Percentiles rank a stretch among this genome's conserved stretches.
Evolutionary conservation across 768 basidiomycete genomes (phyloP).

Genomic region (Tricholoma saponaceum): DNA sequence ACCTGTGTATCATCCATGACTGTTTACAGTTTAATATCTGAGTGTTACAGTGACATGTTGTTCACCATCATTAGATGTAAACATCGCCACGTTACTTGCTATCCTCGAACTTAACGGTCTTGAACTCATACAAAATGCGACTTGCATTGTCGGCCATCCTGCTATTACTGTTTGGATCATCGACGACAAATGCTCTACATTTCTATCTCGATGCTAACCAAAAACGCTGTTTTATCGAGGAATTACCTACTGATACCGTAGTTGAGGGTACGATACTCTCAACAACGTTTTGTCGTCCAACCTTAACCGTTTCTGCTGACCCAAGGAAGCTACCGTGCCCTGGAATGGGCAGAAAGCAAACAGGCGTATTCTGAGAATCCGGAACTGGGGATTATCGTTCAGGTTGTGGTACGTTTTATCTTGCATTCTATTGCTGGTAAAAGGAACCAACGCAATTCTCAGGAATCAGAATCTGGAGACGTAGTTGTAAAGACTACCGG

Average conservation of each 20-base stretch:
- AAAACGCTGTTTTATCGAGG: conserved; percentile 93
- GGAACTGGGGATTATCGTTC: conserved; percentile 83
- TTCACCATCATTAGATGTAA: background rate
- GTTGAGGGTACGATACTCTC: conserved; percentile 66
- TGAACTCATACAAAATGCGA: conserved; percentile 24
- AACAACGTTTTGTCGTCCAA: background rate
- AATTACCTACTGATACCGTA: conserved; percentile 91
- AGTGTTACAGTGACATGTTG: background rate
- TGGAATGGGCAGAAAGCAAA: conserved; percentile 81
- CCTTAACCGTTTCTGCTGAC: conserved; percentile 2
- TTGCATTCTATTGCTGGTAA: background rate
- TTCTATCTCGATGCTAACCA: conserved; percentile 96
- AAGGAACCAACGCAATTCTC: conserved; percentile 1
- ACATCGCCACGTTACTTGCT: background rate
- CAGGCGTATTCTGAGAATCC: conserved; percentile 69
- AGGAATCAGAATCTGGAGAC: conserved; percentile 88
- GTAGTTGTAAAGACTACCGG: conserved; percentile 87
- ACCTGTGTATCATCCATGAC: too few species aligned
- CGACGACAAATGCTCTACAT: conserved; percentile 73
- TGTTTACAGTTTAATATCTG: too few species aligned
- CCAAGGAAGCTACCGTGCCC: conserved; percentile 85
- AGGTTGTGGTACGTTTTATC: conserved; percentile 70
- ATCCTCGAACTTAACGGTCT: background rate
- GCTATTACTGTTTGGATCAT: conserved; percentile 36
- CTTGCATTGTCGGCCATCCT: conserved; percentile 20